These are phyloP conservation scores for Staphylotrichum tortipilum DNA, from an alignment of 495 filamentous ascomycete species.

Conservation along the genomic window DNA sequence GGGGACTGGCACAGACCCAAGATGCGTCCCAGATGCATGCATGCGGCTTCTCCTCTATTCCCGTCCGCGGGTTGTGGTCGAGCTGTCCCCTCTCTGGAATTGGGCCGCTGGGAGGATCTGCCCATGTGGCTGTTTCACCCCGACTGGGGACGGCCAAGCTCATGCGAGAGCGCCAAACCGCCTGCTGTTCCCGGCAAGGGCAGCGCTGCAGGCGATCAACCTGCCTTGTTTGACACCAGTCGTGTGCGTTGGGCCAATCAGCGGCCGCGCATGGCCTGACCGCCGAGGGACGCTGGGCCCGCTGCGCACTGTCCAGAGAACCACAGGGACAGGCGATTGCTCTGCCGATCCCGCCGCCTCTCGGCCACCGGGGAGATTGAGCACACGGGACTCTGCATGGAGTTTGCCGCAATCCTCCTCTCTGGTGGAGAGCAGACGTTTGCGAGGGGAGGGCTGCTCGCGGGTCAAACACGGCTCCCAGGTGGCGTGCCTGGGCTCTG, in stretches of 20 bases:
- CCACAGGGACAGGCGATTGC: too few relatives aligned
- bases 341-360: background rate
- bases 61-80: too few relatives aligned
- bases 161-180: background rate
- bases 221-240: conserved; percentile 10
- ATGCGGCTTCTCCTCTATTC: too few relatives aligned
- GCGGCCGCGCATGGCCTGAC: background rate
- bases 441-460: too few relatives aligned
- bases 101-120: background rate
- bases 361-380: background rate
- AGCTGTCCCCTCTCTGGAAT: too few relatives aligned
- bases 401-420: too few relatives aligned
- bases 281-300: background rate
- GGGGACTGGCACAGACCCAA: too few relatives aligned
- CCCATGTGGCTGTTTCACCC: background rate
- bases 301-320: background rate
- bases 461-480: too few relatives aligned
- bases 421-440: background rate
- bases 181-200: conserved; percentile 17
- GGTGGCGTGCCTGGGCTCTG: background rate
- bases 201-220: conserved; percentile 7
- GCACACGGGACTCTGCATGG: too few relatives aligned
- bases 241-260: conserved; percentile 3
- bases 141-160: background rate
- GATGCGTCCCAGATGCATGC: too few relatives aligned